Evolutionary conservation across 352 stramenopile genomes (phyloP), one percentile per base, ranked within the genome.

Genomic region (Globisporangium ultimum): DNA sequence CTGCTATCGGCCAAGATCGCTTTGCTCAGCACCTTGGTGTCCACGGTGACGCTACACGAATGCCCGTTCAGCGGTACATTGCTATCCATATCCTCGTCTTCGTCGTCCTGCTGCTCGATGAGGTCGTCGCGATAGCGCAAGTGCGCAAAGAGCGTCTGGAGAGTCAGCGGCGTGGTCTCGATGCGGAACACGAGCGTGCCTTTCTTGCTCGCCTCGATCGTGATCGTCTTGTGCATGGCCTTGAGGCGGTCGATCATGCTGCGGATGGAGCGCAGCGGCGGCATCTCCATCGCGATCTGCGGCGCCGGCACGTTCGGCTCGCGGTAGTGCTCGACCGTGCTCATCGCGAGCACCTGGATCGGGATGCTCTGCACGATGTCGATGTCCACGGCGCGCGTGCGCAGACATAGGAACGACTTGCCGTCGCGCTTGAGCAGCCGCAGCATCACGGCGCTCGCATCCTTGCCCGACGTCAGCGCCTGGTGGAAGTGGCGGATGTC

Each of bases 361-460:
- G 84, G 84, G 43, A 94, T 84, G 56, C 81, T 94, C 68, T 94
- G 84, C 41, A 91, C 75, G 43, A 94, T 92, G 60, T 94, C 82
- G 46, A 94, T 88, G 61, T 94, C 84, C 32, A 94, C 80, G 0
- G 84, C 83, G 17, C 82, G 64, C 0, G 80, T 91, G 40, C 83
- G 72, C 8, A 94, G 59, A 52, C 82, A 91, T 40, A 94, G 65
- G 53, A 89, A 91, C 50, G 84, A 90, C 58, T 61, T 64, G 52
- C 76, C 80, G 62, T 89, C 80, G 48, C 84, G 82, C 63, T 92
- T 92, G 53, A 94, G 78, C 55, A 94, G 69, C 12, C 84, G 84
- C 61, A 94, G 71, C 76, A 94, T 88, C 50, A 94, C 80, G 15
- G 79, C 82, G 53, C 79, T 88, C 14, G 76, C 80, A 32, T 92